Conservation (phyloP, 2,329 filamentous ascomycete genomes). For the Fusarium sp. region DNA sequence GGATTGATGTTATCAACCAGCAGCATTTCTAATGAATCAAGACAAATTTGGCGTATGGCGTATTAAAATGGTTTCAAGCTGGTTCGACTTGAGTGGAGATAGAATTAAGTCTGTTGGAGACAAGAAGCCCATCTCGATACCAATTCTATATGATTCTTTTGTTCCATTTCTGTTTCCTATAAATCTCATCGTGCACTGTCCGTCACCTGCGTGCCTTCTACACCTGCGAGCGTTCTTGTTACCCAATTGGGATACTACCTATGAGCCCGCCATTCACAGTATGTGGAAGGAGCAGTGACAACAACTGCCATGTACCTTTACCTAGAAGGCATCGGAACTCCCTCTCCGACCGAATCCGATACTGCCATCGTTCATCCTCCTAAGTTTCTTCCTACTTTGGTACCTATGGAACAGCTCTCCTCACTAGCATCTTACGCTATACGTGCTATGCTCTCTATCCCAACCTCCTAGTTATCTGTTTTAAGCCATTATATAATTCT, state of each 20-base stretch:
- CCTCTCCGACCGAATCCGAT: no score
- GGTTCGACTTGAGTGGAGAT: constrained; percentile 40
- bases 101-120: constrained; percentile 34
- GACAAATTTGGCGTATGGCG: constrained; percentile 42
- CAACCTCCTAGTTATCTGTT: not conserved
- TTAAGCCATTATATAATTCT: not conserved
- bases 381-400: not conserved
- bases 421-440: not conserved
- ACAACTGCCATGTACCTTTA: not conserved
- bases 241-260: not conserved
- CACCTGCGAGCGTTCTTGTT: not conserved
- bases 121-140: constrained; percentile 39
- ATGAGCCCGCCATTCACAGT: not conserved
- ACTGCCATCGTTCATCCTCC: not conserved
- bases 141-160: constrained; percentile 35
- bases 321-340: not conserved
- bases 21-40: constrained; percentile 39
- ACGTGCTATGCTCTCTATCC: not conserved
- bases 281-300: not conserved
- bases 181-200: not conserved
- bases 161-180: not conserved
- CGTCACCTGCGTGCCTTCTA: not conserved
- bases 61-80: constrained; percentile 37
- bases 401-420: not conserved
- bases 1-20: constrained; percentile 14